These are phyloP conservation scores for Ophiostoma quercus DNA, from an alignment of 2,329 filamentous ascomycete species.

Conservation along the genomic window DNA sequence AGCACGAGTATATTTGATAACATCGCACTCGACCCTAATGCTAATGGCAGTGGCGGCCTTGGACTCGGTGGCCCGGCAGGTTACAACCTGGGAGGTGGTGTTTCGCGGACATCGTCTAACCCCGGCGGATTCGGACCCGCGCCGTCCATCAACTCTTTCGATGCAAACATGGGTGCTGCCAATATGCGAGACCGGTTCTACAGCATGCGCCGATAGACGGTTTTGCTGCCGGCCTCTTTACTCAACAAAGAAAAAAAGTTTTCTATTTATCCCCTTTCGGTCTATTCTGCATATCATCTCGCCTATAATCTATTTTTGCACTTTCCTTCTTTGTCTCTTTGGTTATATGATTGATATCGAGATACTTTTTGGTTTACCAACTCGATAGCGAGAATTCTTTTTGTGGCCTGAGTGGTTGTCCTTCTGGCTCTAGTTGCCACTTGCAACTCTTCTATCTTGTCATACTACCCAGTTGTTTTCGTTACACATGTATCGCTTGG, in stretches of 20 bases:
- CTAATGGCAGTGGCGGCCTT: slow-evolving; percentile 28
- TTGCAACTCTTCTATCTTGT: background rate
- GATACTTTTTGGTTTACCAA: background rate
- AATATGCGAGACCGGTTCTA: slow-evolving; percentile 27
- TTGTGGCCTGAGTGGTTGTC: background rate
- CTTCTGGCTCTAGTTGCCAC: too few relatives aligned
- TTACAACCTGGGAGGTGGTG: slow-evolving; percentile 31
- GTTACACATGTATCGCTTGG: background rate
- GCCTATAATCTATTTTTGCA: background rate
- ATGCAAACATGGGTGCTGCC: slow-evolving; percentile 26
- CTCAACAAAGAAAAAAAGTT: background rate
- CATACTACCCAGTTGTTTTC: background rate
- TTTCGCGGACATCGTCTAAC: slow-evolving; percentile 30
- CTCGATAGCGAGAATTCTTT: background rate
- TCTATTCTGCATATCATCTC: background rate
- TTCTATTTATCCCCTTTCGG: slow-evolving; percentile 10
- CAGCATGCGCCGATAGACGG: slow-evolving; percentile 23
- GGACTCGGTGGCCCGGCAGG: slow-evolving; percentile 27
- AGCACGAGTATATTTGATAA: slow-evolving; percentile 30
- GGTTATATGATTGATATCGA: background rate
- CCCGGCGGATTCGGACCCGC: slow-evolving; percentile 22
- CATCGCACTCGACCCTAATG: slow-evolving; percentile 32
- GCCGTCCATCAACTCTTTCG: slow-evolving; percentile 30
- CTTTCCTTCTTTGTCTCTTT: background rate
- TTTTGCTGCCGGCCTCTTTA: background rate